These are phyloP conservation scores for Saturnispora kantuleensis DNA, from an alignment of 805 yeast genomes.

Conservation along the genomic window DNA sequence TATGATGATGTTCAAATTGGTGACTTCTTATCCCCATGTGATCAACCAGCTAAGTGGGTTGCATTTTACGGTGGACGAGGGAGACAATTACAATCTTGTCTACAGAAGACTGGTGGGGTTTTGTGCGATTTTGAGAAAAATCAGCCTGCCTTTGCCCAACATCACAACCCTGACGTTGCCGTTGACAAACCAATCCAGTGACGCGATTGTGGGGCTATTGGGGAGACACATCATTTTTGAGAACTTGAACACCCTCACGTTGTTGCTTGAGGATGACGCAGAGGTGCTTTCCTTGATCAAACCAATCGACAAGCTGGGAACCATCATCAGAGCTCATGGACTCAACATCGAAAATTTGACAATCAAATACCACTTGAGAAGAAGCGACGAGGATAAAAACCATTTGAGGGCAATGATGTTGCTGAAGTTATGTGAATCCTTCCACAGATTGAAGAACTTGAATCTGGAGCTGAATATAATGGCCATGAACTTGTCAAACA, in stretches of 20 bases:
- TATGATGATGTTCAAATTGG: constrained; percentile 23
- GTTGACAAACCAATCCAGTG: constrained; percentile 25
- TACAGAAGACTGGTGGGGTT: constrained; percentile 28
- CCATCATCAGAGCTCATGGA: constrained; percentile 20
- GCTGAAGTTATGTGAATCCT: constrained; percentile 22
- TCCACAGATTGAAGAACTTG: constrained; percentile 15
- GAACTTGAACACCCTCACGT: constrained; percentile 19
- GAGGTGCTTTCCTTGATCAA: constrained; percentile 21
- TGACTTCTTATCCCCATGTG: constrained; percentile 22
- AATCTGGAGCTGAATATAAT: constrained; percentile 21
- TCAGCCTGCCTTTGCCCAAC: constrained; percentile 21
- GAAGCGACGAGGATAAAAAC: constrained; percentile 24
- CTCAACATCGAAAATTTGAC: constrained; percentile 17
- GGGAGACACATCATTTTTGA: constrained; percentile 25
- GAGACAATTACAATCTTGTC: constrained; percentile 19
- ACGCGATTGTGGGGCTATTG: constrained; percentile 21
- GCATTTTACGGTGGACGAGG: constrained; percentile 20
- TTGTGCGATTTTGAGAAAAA: constrained; percentile 25
- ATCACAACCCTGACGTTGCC: constrained; percentile 21
- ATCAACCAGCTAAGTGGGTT: constrained; percentile 19
- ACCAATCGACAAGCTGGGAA: constrained; percentile 21
- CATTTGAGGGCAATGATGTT: constrained; percentile 26
- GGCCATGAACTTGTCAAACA: constrained; percentile 23
- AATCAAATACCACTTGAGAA: constrained; percentile 19
- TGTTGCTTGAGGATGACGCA: constrained; percentile 26